These are phyloP conservation scores for Protomyces gravidus DNA, from an alignment of 1,139 yeast species.

Conservation along the genomic window DNA sequence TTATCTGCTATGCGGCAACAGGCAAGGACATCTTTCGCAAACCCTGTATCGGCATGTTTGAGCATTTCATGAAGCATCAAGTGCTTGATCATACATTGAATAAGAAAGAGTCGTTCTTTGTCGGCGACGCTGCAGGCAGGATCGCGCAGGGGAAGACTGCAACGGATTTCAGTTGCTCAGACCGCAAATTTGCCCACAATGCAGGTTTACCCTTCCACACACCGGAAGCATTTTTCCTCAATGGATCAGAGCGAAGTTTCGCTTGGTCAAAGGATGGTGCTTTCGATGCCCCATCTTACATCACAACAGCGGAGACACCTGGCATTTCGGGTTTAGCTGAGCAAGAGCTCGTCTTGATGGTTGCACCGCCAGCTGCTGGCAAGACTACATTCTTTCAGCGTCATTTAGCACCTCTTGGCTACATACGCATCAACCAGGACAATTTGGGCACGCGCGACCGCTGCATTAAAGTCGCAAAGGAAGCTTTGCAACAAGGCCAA, in stretches of 20 bases:
- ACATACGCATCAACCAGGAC: conserved; percentile 29
- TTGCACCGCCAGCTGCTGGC: conserved; percentile 30
- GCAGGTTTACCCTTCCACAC: conserved; percentile 53
- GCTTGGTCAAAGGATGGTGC: conserved; percentile 4
- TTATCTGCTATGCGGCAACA: conserved; percentile 58
- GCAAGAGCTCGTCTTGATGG: conserved; percentile 27
- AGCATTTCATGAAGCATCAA: conserved; percentile 46
- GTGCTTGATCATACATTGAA: conserved; percentile 37
- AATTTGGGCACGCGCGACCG: conserved; percentile 25
- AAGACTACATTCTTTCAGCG: conserved; percentile 22
- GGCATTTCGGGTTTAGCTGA: not conserved
- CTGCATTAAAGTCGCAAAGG: conserved; percentile 19
- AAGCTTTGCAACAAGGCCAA: conserved; percentile 12
- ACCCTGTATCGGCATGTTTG: conserved; percentile 73
- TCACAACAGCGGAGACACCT: not conserved
- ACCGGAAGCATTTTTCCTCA: conserved; percentile 59
- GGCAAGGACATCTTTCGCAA: conserved; percentile 53
- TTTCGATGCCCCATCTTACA: conserved; percentile 18
- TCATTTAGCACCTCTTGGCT: conserved; percentile 24
- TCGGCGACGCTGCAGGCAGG: conserved; percentile 98
- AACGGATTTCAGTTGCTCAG: conserved; percentile 64
- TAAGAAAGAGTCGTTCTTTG: conserved; percentile 53
- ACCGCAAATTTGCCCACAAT: conserved; percentile 59
- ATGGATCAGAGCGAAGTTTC: not conserved
- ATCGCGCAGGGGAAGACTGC: conserved; percentile 45